Evolutionary conservation across 2,329 filamentous ascomycete species (phyloP).

Genomic region (Colletotrichum destructivum): DNA sequence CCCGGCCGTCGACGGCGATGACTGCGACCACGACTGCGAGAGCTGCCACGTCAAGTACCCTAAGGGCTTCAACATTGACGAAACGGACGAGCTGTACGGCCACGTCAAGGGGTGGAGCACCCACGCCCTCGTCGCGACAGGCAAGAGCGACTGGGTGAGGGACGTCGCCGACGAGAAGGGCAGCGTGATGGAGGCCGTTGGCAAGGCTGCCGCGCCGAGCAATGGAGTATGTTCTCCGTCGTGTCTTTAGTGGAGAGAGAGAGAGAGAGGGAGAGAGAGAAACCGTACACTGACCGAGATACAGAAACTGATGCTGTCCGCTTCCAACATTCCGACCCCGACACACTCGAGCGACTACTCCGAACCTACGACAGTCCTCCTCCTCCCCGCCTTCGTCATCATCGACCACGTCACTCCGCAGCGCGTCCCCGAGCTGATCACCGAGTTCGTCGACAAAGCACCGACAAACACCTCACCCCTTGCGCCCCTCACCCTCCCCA

Average conservation of each 20-base stretch:
- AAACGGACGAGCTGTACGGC: slow-evolving; percentile 85
- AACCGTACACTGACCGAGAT: slow-evolving; percentile 25
- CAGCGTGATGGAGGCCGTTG: slow-evolving; percentile 85
- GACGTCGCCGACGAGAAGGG: slow-evolving; percentile 91
- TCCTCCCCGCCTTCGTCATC: slow-evolving; percentile 87
- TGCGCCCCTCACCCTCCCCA: slow-evolving; percentile 55
- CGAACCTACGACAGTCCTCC: slow-evolving; percentile 82
- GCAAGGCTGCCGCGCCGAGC: slow-evolving; percentile 68
- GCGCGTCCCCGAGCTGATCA: slow-evolving; percentile 80
- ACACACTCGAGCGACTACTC: slow-evolving; percentile 74
- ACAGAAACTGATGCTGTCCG: slow-evolving; percentile 89
- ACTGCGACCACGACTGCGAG: slow-evolving; percentile 89
- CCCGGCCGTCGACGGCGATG: slow-evolving; percentile 86
- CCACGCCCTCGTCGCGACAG: slow-evolving; percentile 93
- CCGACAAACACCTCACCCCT: slow-evolving; percentile 83
- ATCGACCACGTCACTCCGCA: slow-evolving; percentile 87
- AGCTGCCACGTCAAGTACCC: slow-evolving; percentile 86
- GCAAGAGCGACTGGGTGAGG: slow-evolving; percentile 93
- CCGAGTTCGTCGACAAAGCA: slow-evolving; percentile 76
- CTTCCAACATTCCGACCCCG: slow-evolving; percentile 90
- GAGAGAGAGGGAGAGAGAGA: no score
- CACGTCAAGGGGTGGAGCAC: slow-evolving; percentile 89
- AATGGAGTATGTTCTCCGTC: slow-evolving; percentile 73
- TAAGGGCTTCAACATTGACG: slow-evolving; percentile 79
- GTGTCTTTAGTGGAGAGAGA: neutral